These are phyloP conservation scores for Dothideomycetidae sp. DNA, from an alignment of 2,329 filamentous ascomycete genomes.

Conservation along the genomic window DNA sequence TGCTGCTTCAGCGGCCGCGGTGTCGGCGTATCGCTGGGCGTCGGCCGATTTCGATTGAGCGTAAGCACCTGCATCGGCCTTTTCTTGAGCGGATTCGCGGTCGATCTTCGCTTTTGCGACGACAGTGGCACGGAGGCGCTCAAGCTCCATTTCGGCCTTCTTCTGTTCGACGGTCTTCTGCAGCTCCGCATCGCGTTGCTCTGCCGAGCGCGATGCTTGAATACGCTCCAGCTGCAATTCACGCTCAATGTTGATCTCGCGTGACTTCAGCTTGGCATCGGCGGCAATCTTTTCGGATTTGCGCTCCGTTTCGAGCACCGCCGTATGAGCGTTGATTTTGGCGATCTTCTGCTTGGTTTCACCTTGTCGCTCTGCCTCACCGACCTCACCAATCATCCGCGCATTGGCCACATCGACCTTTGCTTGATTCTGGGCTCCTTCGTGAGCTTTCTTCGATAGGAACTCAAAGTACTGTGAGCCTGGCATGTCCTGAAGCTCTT, in stretches of 20 bases:
- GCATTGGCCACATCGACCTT: conserved; percentile 47
- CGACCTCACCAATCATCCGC: conserved; percentile 52
- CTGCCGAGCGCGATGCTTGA: conserved; percentile 55
- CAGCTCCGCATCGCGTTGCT: conserved; percentile 65
- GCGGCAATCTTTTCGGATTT: conserved; percentile 69
- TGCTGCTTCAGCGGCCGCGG: conserved; percentile 27
- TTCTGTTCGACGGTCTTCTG: conserved; percentile 64
- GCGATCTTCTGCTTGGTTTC: conserved; percentile 74
- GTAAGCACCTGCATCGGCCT: conserved; percentile 43
- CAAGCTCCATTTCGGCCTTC: conserved; percentile 65
- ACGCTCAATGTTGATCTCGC: conserved; percentile 56
- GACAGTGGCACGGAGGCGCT: conserved; percentile 61
- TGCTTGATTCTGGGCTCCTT: conserved; percentile 71
- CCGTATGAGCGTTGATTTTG: conserved; percentile 76
- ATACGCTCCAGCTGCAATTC: conserved; percentile 66
- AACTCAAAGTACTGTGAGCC: conserved; percentile 73
- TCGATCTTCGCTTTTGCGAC: conserved; percentile 63
- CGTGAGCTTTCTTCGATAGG: conserved; percentile 68
- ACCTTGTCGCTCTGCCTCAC: conserved; percentile 64
- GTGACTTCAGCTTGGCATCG: conserved; percentile 59
- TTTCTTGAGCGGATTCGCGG: conserved; percentile 54
- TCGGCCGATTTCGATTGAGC: conserved; percentile 38
- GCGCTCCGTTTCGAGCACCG: conserved; percentile 69
- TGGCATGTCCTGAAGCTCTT: conserved; percentile 72
- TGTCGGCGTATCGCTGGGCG: conserved; percentile 27